Conservation (phyloP, 805 yeast species). For the Candida gorgasii region DNA sequence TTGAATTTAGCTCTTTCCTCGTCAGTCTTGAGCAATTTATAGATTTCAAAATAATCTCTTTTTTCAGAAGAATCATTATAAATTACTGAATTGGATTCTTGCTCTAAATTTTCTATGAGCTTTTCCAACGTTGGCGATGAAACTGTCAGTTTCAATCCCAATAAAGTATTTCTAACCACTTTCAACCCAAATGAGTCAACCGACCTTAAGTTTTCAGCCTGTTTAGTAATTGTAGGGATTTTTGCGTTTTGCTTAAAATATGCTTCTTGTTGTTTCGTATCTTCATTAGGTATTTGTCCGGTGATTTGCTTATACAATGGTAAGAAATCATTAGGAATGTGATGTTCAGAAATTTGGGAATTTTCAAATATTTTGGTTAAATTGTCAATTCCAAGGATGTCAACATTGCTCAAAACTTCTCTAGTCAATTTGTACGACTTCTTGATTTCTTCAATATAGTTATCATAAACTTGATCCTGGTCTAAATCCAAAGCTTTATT, state of each 20-base stretch:
- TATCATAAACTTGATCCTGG: conserved; percentile 13
- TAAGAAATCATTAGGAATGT: conserved; percentile 36
- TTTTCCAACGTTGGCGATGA: conserved; percentile 21
- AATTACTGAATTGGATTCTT: conserved; percentile 28
- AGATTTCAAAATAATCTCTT: conserved; percentile 69
- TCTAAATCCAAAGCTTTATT: conserved; percentile 34
- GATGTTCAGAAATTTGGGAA: conserved; percentile 23
- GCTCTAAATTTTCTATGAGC: conserved; percentile 29
- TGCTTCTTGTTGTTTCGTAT: conserved; percentile 20
- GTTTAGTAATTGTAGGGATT: conserved; percentile 50
- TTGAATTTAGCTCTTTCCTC: conserved; percentile 56
- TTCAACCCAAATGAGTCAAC: conserved; percentile 79
- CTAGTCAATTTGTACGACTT: conserved; percentile 9
- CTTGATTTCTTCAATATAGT: conserved; percentile 16
- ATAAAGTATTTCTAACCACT: conserved; percentile 71
- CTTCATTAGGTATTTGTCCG: background rate
- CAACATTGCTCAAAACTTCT: conserved; percentile 47
- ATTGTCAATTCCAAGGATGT: conserved; percentile 51
- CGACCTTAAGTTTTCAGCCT: conserved; percentile 54
- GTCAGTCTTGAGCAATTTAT: conserved; percentile 47
- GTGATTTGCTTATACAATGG: conserved; percentile 29
- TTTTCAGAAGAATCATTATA: conserved; percentile 36
- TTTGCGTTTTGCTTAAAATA: conserved; percentile 33
- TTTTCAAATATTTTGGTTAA: conserved; percentile 36
- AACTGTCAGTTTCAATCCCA: conserved; percentile 33